Base-by-base conservation (phyloP, 768 basidiomycete species). In the Agrocybe pediades region DNA sequence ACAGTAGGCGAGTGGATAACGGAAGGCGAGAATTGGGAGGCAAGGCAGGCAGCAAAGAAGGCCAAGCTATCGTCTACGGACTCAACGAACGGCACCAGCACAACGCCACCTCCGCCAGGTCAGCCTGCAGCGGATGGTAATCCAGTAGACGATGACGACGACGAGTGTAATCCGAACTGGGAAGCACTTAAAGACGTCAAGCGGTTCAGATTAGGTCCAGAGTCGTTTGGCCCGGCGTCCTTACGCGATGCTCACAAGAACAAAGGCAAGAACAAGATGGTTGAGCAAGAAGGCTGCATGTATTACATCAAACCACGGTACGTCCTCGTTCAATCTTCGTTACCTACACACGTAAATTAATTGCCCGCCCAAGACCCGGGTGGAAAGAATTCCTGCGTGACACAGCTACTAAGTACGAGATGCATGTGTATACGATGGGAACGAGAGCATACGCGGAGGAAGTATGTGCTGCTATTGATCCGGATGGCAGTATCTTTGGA, bases 391-490 rank as follows among this genome's bases (percentile, higher is more conserved):
- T 99, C 69, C 77, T 99, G 48, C 73, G 74, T 55, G 76, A 78
- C 41, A 81, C 89, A 59, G 81, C 90, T 29, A 73, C 76, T 46
- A 86, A 90, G 65, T 99, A 96, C 70, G 95, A 98, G 73, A 94
- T 98, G 94, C 97, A 98, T 68, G 95, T 99, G 43, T 99, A 99
- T 71, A 99, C 96, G 20, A 98, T 98, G 95, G 97, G 97, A 50
- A 98, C 96, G 21, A 86, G 97, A 41, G 88, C 93, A 41, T 99
- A 98, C 71, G 97, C 97, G 30, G 91, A 95, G 70, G 84, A 94
- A 68, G 96, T 98, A 17, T 97, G 95, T 69, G 83, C 88, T 43
- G 88, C 92, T 23, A 92, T 99, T 65, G 97, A 99, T 74, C 92
- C 96, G 13, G 84, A 88, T 46, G 85, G 86, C 4, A 86, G 78